phyloP scores from a whole-genome alignment of 108 stramenopile genomes.

The Stephanodiscus triporus region DNA sequence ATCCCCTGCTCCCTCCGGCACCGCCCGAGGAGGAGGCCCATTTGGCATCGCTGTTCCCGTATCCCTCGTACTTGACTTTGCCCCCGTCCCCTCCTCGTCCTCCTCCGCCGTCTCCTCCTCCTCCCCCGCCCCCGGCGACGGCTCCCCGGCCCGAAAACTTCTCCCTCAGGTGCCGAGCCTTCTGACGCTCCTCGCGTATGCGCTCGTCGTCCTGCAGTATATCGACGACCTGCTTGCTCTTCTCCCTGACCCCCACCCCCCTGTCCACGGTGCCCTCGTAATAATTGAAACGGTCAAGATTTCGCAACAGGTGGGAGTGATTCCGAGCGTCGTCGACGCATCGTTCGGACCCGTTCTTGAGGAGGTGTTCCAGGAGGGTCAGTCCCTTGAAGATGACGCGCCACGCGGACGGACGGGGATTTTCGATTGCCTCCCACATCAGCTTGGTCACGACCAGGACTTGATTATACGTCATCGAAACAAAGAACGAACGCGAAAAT shows the following conservation, averaged over 20 bases:
- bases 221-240: slow-evolving; percentile 92
- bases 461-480: no score
- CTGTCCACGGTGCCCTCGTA: slow-evolving; percentile 95
- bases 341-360: slow-evolving; percentile 96
- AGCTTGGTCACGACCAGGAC: slow-evolving; percentile 67
- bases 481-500: no score
- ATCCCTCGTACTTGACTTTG: slow-evolving; percentile 56
- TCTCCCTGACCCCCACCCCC: slow-evolving; percentile 89
- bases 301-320: slow-evolving; percentile 78
- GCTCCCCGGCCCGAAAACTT: slow-evolving; percentile 66
- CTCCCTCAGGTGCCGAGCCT: slow-evolving; percentile 85
- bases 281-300: slow-evolving; percentile 91
- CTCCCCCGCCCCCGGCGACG: slow-evolving; percentile 41
- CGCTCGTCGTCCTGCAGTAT: slow-evolving; percentile 89
- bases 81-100: slow-evolving; percentile 35
- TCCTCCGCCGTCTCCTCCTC: slow-evolving; percentile 39
- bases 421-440: slow-evolving; percentile 89
- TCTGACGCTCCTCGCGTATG: slow-evolving; percentile 92
- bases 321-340: slow-evolving; percentile 96
- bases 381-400: slow-evolving; percentile 91
- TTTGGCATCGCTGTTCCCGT: slow-evolving; percentile 73
- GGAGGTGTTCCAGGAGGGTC: slow-evolving; percentile 90
- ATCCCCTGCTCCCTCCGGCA: slow-evolving; percentile 51
- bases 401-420: slow-evolving; percentile 87
- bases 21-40: slow-evolving; percentile 27